Evolutionary conservation across 768 basidiomycete genomes (phyloP).

Genomic region (Leccinum incarnatum): DNA sequence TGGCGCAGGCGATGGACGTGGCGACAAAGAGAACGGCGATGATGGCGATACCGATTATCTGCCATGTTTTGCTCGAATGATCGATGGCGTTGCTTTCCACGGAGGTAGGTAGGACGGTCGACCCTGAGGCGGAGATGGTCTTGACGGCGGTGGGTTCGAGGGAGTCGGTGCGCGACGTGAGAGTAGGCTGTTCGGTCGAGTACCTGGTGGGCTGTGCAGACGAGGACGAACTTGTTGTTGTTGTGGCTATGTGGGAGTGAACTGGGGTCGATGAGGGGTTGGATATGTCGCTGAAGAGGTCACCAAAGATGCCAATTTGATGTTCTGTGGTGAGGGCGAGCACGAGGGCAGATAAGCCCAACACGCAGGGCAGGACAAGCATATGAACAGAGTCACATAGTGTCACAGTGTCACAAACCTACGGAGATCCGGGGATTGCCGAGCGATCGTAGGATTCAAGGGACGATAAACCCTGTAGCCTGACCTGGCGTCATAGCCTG

Average conservation of each 20-base stretch:
- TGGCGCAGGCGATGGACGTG: constrained; percentile 50
- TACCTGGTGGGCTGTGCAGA: neutral
- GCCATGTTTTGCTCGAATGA: constrained; percentile 55
- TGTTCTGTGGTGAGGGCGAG: neutral
- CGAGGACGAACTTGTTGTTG: neutral
- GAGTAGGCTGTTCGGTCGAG: neutral
- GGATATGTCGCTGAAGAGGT: constrained; percentile 9
- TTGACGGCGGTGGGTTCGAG: neutral
- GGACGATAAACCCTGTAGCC: neutral
- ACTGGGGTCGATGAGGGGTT: neutral
- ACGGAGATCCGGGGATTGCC: constrained; percentile 16
- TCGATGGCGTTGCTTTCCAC: constrained; percentile 26
- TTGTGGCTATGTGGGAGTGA: neutral
- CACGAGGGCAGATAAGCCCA: constrained; percentile 2
- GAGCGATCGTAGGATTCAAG: neutral
- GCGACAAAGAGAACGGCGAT: constrained; percentile 61
- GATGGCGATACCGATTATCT: constrained; percentile 65
- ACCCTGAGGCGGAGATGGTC: neutral
- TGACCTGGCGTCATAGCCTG: constrained; percentile 10
- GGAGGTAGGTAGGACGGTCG: constrained; percentile 8
- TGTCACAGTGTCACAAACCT: neutral
- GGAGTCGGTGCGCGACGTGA: neutral
- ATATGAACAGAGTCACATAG: neutral
- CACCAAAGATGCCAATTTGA: constrained; percentile 14
- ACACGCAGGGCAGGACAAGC: neutral